A percentile compares a stretch with the other conserved stretches of the same genome.
Conservation (phyloP, 2,329 filamentous ascomycete species). For the Trichoderma pleuroti region DNA sequence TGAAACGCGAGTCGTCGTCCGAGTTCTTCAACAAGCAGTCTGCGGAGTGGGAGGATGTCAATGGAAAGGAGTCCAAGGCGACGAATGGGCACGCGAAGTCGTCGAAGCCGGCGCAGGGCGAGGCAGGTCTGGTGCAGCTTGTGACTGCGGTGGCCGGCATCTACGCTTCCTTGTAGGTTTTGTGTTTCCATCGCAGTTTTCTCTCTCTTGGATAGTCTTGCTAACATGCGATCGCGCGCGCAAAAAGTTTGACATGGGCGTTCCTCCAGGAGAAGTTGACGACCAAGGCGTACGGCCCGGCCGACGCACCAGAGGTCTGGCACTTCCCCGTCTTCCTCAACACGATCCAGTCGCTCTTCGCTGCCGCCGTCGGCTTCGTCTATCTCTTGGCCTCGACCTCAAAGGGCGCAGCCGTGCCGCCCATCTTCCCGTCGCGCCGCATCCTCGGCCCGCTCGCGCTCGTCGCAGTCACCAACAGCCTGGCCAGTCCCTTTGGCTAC, state of each 20-base stretch:
- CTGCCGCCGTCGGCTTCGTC: constrained; percentile 72
- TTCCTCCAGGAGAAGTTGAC: constrained; percentile 97
- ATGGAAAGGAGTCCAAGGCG: constrained; percentile 28
- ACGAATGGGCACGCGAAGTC: constrained; percentile 27
- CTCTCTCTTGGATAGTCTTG: neutral
- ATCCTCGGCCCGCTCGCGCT: constrained; percentile 78
- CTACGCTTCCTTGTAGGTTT: constrained; percentile 86
- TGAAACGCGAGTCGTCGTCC: constrained; percentile 63
- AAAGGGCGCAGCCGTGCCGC: constrained; percentile 40
- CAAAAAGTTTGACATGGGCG: constrained; percentile 78
- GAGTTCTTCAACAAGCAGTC: constrained; percentile 57
- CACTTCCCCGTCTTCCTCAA: constrained; percentile 94
- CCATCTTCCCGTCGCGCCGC: constrained; percentile 71
- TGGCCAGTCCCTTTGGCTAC: constrained; percentile 95
- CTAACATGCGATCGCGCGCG: neutral
- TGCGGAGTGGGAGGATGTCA: constrained; percentile 35
- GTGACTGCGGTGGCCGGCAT: constrained; percentile 89
- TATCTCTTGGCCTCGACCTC: constrained; percentile 71
- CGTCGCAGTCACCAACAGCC: constrained; percentile 80
- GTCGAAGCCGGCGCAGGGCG: constrained; percentile 33
- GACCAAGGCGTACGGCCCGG: constrained; percentile 76
- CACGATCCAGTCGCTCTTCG: constrained; percentile 89
- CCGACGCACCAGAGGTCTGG: constrained; percentile 69
- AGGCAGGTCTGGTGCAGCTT: constrained; percentile 69
- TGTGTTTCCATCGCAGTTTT: neutral